A percentile compares a stretch with the other conserved stretches of the same genome.
phyloP scores from a whole-genome alignment of 441 rosid species.

The Arabidopsis hybrid region DNA sequence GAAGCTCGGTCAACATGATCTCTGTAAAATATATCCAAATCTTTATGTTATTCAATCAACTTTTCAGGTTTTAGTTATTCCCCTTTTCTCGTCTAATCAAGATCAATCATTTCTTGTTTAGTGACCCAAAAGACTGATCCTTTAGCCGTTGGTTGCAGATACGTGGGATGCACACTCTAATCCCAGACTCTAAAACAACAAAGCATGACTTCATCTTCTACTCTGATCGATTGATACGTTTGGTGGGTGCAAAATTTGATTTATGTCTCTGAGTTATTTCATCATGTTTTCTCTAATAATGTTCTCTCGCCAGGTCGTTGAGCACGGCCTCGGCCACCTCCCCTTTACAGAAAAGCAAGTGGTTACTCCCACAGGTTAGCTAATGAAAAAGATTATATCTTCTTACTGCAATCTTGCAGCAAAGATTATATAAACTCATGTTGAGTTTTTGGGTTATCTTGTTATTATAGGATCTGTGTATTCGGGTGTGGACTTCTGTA shows the following conservation, averaged over 20 bases:
- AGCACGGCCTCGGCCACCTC: slow-evolving; percentile 94
- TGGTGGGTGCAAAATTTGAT: slow-evolving; percentile 56
- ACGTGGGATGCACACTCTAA: slow-evolving; percentile 97
- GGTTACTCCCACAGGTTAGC: slow-evolving; percentile 83
- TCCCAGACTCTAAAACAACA: slow-evolving; percentile 88
- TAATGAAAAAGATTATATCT: neutral
- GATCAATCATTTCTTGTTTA: neutral
- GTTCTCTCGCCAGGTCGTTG: slow-evolving; percentile 71
- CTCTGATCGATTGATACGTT: slow-evolving; percentile 89
- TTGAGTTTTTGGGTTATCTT: neutral
- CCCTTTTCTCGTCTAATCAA: neutral
- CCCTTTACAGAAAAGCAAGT: slow-evolving; percentile 97
- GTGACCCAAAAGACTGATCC: slow-evolving; percentile 9
- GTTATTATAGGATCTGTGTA: slow-evolving; percentile 75
- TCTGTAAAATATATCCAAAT: slow-evolving; percentile 94
- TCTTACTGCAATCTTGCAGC: neutral
- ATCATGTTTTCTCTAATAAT: slow-evolving; percentile 4
- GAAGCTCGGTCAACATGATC: slow-evolving; percentile 95
- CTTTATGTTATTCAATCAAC: slow-evolving; percentile 92
- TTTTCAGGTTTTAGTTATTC: slow-evolving; percentile 69
- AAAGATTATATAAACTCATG: neutral
- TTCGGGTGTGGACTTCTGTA: slow-evolving; percentile 95
- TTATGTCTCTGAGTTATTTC: neutral
- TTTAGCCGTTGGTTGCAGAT: slow-evolving; percentile 56
- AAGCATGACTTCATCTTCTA: slow-evolving; percentile 96